Evolutionary conservation across 2,329 filamentous ascomycete genomes (phyloP), one percentile per base, ranked within the genome.

Genomic region (Colletotrichum chrysophilum): DNA sequence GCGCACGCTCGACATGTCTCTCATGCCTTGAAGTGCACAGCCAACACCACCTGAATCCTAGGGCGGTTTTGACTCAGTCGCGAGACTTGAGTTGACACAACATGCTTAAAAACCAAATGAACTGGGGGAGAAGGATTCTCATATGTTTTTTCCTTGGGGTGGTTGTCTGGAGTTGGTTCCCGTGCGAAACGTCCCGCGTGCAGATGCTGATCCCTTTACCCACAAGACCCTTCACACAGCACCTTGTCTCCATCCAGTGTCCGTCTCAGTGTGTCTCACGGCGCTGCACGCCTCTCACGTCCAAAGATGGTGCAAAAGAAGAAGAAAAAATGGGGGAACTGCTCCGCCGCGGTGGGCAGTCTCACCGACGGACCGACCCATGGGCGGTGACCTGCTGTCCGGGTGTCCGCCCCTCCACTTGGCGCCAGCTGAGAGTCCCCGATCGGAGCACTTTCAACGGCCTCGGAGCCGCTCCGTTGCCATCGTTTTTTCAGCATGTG

Each of bases 291-390:
- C 28, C 34, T 52, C 12, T 21, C n/a, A 1, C 43, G 16, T 24
- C 43, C n/a, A 52, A 52, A 24, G n/a, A 21, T 7, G 2, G 10
- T 16, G 13, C 0, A 7, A 13, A 13, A 52, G 13, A 30, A 61
- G 18, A 61, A 32, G 26, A 21, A n/a, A 32, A 61, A 61, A 64
- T 18, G 16, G 61, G 24, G 61, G 61, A 64, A 24, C 21, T 5
- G 61, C 36, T 62, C 62, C 62, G 61, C 73, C 38, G 62, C 24
- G 21, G 62, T 56, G 38, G 30, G n/a, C 56, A 75, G 21, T 75
- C 64, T 68, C 61, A 58, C 73, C 69, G 73, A 75, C 69, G 73
- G 73, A n/a, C 73, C 69, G 69, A 32, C 55, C 43, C 28, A 55
- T n/a, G 2, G 4, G 36, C 10, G 38, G 4, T 52, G 6, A 52